A percentile compares a stretch with the other conserved stretches of the same genome.
These are phyloP conservation scores for Trypanosoma rangeli DNA, from an alignment of 208 protist genomes.

Conservation along the genomic window DNA sequence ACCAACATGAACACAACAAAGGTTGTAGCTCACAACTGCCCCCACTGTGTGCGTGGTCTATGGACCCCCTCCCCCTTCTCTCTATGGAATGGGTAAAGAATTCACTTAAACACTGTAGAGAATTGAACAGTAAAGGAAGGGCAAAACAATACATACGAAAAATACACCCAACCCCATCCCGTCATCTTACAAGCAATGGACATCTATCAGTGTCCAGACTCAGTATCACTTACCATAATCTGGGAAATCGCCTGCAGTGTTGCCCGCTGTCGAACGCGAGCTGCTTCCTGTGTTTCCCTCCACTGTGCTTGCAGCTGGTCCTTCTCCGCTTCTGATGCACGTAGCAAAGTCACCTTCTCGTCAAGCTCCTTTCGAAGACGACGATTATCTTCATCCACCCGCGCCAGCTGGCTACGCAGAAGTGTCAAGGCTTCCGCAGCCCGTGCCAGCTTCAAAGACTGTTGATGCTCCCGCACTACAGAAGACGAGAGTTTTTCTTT, in stretches of 20 bases:
- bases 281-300: conserved; percentile 38
- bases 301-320: conserved; percentile 30
- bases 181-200: background rate
- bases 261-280: conserved; percentile 41
- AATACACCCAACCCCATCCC: background rate
- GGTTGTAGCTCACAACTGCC: background rate
- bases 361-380: conserved; percentile 23
- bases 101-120: background rate
- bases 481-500: conserved; percentile 23
- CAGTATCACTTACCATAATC: conserved; percentile 32
- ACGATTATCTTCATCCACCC: conserved; percentile 22
- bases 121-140: background rate
- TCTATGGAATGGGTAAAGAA: background rate
- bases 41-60: background rate
- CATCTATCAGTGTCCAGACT: background rate
- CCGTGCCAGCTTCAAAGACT: conserved; percentile 20
- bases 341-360: conserved; percentile 19
- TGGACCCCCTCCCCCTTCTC: background rate
- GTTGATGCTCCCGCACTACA: conserved; percentile 22
- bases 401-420: conserved; percentile 21
- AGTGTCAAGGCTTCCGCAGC: conserved; percentile 27
- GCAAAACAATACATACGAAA: conserved; percentile 1
- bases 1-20: background rate
- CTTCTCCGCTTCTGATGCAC: conserved; percentile 18
- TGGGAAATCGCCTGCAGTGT: conserved; percentile 57